Base-by-base conservation (phyloP, 1,284 basidiomycete genomes). In the Heterobasidion irregulare region DNA sequence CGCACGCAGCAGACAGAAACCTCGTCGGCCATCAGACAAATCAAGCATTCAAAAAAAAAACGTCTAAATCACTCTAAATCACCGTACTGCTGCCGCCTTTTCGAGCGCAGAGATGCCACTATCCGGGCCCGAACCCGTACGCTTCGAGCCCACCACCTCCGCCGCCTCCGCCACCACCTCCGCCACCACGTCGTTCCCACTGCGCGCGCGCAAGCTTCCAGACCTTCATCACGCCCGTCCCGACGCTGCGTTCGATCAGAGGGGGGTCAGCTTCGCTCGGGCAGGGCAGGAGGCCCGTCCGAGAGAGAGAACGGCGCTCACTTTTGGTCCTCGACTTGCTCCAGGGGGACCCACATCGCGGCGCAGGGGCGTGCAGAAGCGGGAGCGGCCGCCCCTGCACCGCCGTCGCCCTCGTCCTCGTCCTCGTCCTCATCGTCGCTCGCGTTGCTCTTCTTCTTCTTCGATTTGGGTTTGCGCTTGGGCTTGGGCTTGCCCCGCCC, bases 151-250 rank as follows among this genome's bases (percentile, higher is more conserved):
- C 10, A 5, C 38, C 38, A 8, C 38, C n/a, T n/a, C n/a, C n/a
- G n/a, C n/a, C n/a, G n/a, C n/a, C n/a, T n/a, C n/a, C n/a, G n/a
- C n/a, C 38, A 26, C 26, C 26, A 6, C 26, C 26, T 2, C 26
- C 26, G 26, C 26, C 26, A 5, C 26, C 4, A 6, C 26, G 5
- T 5, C 1, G 26, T n/a, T 59, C 53, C 59, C 59, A 60, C 13
- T 52, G 54, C 34, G 53, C 47, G 13, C 53, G 45, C 7, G 58
- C 60, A 9, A 56, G 45, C 32, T 76, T 76, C 83, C 82, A 85
- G 51, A 84, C 72, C 66, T 84, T 84, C 58, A 74, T 62, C 48
- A 83, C 74, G 16, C 83, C 82, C n/a, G 79, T 83, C 60, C 82
- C 76, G 58, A 83, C 78, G 61, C 83, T 84, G 60, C 12, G 56